Conservation (phyloP, 148 eudicot species). For the Rhododendron henanense region DNA sequence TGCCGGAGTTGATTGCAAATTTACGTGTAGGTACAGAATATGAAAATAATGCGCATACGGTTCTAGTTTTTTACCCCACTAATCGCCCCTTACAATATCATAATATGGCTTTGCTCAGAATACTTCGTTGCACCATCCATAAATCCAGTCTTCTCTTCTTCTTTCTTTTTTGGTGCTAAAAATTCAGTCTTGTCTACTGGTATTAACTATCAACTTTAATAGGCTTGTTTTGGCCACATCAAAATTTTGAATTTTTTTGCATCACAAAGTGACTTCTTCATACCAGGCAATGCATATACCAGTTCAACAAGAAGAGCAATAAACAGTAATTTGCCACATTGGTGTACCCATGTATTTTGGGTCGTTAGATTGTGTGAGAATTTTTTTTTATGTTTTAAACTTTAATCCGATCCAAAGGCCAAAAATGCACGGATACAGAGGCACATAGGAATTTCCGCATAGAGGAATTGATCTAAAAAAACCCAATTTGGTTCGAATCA, state of each 20-base stretch:
- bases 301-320: neutral
- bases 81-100: neutral
- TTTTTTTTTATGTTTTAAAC: no score
- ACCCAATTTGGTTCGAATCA: neutral
- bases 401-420: no score
- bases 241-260: neutral
- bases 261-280: neutral
- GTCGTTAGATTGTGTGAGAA: no score
- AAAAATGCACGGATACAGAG: no score
- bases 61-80: neutral
- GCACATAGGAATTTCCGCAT: no score
- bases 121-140: no score
- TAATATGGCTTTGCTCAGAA: neutral
- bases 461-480: no score
- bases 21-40: no score
- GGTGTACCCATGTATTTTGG: no score
- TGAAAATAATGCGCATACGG: neutral
- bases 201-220: neutral
- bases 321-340: neutral
- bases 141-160: neutral
- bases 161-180: neutral
- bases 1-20: no score
- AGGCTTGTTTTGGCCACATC: neutral
- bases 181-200: neutral
- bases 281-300: neutral